Evolutionary conservation across 331 rosid species (phyloP).

Genomic region (Spiraea crenata): DNA sequence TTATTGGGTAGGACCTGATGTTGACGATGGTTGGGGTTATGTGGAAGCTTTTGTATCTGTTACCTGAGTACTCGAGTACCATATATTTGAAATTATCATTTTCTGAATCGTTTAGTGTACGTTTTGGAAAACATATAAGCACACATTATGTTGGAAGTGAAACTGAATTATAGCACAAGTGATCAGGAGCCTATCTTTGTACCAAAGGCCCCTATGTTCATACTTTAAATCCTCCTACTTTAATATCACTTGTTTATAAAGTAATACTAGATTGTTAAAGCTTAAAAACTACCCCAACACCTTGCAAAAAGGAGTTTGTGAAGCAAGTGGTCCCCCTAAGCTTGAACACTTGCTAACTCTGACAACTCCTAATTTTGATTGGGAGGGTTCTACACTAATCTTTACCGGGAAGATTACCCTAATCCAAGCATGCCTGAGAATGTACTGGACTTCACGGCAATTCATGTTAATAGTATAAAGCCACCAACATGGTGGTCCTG

Average conservation of each 20-base stretch:
- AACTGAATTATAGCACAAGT: no score
- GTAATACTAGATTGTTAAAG: no score
- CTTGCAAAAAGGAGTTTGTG: not conserved
- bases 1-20: slow-evolving; percentile 94
- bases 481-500: slow-evolving; percentile 59
- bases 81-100: no score
- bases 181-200: no score
- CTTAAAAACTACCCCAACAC: slow-evolving; percentile 22
- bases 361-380: slow-evolving; percentile 31
- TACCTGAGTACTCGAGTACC: slow-evolving; percentile 38
- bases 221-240: no score
- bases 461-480: slow-evolving; percentile 40
- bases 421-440: slow-evolving; percentile 62
- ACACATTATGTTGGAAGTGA: no score
- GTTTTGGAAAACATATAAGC: slow-evolving; percentile 16
- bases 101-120: no score
- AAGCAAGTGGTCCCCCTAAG: slow-evolving; percentile 49
- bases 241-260: no score
- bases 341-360: slow-evolving; percentile 34
- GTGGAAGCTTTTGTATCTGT: slow-evolving; percentile 59
- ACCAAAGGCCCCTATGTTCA: no score
- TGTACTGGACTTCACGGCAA: slow-evolving; percentile 50
- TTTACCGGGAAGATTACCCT: slow-evolving; percentile 35
- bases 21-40: slow-evolving; percentile 91
- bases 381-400: slow-evolving; percentile 18